A percentile compares a stretch with the other conserved stretches of the same genome.
These are phyloP conservation scores for Sclerotinia glacialis DNA, from an alignment of 2,329 filamentous ascomycete genomes.

Conservation along the genomic window DNA sequence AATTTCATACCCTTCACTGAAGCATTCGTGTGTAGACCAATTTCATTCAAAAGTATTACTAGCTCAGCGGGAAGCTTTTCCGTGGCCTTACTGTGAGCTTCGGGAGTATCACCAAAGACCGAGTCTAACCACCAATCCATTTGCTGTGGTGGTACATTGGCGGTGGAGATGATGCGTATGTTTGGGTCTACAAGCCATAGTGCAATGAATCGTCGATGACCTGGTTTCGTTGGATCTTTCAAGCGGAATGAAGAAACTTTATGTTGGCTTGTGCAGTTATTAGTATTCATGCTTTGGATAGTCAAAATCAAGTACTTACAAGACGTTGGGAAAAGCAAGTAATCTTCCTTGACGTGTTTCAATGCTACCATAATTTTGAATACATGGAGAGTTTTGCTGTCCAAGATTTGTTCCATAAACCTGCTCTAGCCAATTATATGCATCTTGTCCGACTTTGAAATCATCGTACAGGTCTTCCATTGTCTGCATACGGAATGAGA, in stretches of 20 bases:
- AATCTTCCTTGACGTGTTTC: constrained; percentile 42
- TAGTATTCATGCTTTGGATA: neutral
- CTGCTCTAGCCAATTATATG: constrained; percentile 26
- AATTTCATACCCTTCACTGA: constrained; percentile 26
- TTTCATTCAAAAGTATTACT: constrained; percentile 19
- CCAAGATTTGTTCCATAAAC: constrained; percentile 26
- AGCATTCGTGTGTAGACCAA: neutral
- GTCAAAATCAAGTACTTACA: constrained; percentile 5
- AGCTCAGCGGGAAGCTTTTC: constrained; percentile 18
- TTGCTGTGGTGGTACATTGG: constrained; percentile 52
- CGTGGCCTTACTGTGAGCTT: neutral
- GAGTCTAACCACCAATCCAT: constrained; percentile 45
- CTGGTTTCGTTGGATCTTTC: constrained; percentile 49
- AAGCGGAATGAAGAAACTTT: constrained; percentile 51
- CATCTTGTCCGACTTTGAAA: constrained; percentile 15
- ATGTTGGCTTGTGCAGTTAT: constrained; percentile 44
- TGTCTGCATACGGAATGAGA: constrained; percentile 45
- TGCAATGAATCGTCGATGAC: constrained; percentile 55
- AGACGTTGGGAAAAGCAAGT: constrained; percentile 46
- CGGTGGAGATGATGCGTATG: constrained; percentile 49
- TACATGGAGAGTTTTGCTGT: neutral
- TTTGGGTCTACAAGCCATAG: constrained; percentile 59
- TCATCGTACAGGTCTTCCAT: constrained; percentile 6
- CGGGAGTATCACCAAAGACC: neutral
- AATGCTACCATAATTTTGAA: constrained; percentile 44